Conservation (phyloP, 2,329 filamentous ascomycete genomes). For the Colletotrichum eremochloae region DNA sequence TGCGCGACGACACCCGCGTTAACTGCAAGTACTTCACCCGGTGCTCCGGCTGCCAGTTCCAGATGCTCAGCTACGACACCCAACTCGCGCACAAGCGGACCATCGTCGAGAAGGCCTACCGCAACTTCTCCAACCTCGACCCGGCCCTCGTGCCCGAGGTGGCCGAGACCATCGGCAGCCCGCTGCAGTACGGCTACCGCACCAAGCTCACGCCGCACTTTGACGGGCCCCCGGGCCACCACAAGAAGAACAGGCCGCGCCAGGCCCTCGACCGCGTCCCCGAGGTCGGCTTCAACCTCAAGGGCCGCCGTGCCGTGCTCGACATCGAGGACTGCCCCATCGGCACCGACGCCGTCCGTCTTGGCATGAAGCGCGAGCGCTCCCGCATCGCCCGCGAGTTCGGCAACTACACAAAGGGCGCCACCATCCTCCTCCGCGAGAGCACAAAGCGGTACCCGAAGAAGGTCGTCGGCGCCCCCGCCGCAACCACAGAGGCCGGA, state of each 20-base stretch:
- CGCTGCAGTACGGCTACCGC: slow-evolving; percentile 91
- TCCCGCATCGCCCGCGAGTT: slow-evolving; percentile 79
- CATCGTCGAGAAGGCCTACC: slow-evolving; percentile 91
- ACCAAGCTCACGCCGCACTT: slow-evolving; percentile 99
- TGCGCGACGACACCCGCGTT: slow-evolving; percentile 82
- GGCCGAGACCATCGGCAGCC: slow-evolving; percentile 88
- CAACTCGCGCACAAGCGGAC: slow-evolving; percentile 87
- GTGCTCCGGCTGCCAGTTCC: slow-evolving; percentile 96
- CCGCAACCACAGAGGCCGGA: too few relatives aligned
- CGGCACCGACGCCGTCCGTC: slow-evolving; percentile 85
- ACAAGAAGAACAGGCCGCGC: slow-evolving; percentile 62
- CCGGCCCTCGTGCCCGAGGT: slow-evolving; percentile 81
- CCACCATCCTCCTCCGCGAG: slow-evolving; percentile 90
- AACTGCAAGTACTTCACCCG: slow-evolving; percentile 87
- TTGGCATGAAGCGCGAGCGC: slow-evolving; percentile 85
- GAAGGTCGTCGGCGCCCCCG: slow-evolving; percentile 47
- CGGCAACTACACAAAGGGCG: slow-evolving; percentile 80
- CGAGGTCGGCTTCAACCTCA: slow-evolving; percentile 90
- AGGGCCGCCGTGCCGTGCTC: slow-evolving; percentile 82
- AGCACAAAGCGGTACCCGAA: slow-evolving; percentile 78
- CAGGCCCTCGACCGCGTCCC: slow-evolving; percentile 73
- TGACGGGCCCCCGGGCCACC: slow-evolving; percentile 76
- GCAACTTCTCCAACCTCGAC: slow-evolving; percentile 88
- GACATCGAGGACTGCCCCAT: slow-evolving; percentile 99
- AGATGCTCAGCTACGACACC: slow-evolving; percentile 92